Percentiles rank a stretch among this genome's conserved stretches.
Conservation (phyloP, 768 basidiomycete species). For the Pleurotus giganteus region DNA sequence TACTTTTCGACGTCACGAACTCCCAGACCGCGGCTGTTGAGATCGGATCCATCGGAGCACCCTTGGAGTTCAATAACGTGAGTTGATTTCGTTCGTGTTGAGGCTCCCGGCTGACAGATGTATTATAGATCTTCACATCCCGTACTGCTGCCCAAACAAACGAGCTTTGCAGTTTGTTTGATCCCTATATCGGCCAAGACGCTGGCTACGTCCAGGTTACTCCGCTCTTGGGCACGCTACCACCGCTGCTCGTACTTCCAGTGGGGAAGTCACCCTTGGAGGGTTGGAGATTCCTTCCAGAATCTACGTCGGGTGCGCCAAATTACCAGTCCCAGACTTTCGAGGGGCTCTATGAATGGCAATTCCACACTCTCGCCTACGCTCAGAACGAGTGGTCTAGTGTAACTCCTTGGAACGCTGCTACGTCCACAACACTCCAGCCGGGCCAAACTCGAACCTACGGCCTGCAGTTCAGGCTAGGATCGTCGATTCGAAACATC, state of each 20-base stretch:
- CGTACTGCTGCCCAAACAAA: slow-evolving; percentile 53
- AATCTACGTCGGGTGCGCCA: slow-evolving; percentile 41
- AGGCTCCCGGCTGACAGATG: not conserved
- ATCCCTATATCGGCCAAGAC: slow-evolving; percentile 57
- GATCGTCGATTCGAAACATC: slow-evolving; percentile 47
- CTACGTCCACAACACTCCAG: slow-evolving; percentile 44
- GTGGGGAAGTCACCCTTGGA: slow-evolving; percentile 49
- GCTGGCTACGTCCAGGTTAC: slow-evolving; percentile 53
- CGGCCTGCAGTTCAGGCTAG: slow-evolving; percentile 50
- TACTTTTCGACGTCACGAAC: slow-evolving; percentile 52
- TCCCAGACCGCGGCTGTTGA: slow-evolving; percentile 44
- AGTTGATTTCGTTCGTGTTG: slow-evolving; percentile 14
- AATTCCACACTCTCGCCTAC: slow-evolving; percentile 56
- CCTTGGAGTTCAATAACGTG: slow-evolving; percentile 57
- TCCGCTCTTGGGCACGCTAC: slow-evolving; percentile 52
- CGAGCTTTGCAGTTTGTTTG: slow-evolving; percentile 49
- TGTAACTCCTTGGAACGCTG: slow-evolving; percentile 53
- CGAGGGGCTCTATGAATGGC: slow-evolving; percentile 59
- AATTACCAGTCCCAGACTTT: slow-evolving; percentile 61
- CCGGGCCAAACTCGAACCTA: slow-evolving; percentile 50
- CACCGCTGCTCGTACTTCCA: slow-evolving; percentile 48
- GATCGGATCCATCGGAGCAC: slow-evolving; percentile 51
- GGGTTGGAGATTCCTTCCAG: slow-evolving; percentile 57
- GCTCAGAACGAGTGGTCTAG: slow-evolving; percentile 53
- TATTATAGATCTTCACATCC: slow-evolving; percentile 49